Evolutionary conservation across 108 stramenopile species (phyloP).

Genomic region (Seminavis robusta): DNA sequence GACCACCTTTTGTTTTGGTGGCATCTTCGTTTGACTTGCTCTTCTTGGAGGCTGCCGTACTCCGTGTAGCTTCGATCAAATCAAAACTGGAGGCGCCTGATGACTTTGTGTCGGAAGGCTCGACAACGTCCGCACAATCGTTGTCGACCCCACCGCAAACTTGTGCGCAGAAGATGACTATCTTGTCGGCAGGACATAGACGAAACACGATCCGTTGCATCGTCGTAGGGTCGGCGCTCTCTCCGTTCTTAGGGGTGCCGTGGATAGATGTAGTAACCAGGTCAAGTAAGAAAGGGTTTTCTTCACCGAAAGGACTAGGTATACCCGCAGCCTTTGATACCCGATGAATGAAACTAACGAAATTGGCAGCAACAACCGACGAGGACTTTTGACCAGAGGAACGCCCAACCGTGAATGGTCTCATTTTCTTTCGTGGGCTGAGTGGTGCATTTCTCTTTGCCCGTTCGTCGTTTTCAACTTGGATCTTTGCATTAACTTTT

Average conservation of each 20-base stretch:
- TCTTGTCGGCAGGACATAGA: slow-evolving; percentile 8
- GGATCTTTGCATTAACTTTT: slow-evolving; percentile 28
- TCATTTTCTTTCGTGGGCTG: neutral
- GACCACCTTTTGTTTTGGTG: neutral
- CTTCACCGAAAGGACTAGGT: slow-evolving; percentile 44
- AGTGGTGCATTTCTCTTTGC: slow-evolving; percentile 25
- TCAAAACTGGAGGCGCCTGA: no score
- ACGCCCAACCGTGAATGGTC: slow-evolving; percentile 18
- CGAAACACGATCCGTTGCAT: neutral
- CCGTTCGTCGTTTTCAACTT: slow-evolving; percentile 12
- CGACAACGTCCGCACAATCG: slow-evolving; percentile 23
- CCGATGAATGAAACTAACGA: slow-evolving; percentile 55
- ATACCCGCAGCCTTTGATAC: slow-evolving; percentile 35
- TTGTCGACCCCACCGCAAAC: slow-evolving; percentile 8
- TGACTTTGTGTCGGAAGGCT: no score
- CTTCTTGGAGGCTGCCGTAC: neutral
- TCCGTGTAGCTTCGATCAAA: no score
- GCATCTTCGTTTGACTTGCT: neutral
- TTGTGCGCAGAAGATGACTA: slow-evolving; percentile 22
- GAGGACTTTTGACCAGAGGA: slow-evolving; percentile 11
- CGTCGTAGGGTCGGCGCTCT: neutral
- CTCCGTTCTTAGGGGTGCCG: neutral
- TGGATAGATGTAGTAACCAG: slow-evolving; percentile 30
- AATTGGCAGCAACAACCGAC: slow-evolving; percentile 59
- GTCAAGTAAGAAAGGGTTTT: slow-evolving; percentile 48